Evolutionary conservation across 768 basidiomycete species (phyloP).

Genomic region (Amanita fuliginea): DNA sequence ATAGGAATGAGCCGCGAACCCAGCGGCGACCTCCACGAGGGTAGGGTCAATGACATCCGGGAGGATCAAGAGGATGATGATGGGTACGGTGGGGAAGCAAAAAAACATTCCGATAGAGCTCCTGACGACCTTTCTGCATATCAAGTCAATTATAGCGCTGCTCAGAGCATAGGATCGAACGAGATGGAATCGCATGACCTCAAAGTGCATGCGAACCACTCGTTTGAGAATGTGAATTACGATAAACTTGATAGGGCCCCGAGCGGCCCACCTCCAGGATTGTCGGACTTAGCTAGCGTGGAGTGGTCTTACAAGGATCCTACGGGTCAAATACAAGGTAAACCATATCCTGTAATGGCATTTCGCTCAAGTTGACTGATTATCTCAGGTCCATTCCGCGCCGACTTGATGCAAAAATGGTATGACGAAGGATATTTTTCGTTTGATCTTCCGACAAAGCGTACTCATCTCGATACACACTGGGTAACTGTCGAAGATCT

Average conservation of each 20-base stretch:
- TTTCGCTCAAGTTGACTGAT: not conserved
- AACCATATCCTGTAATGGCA: slow-evolving; percentile 9
- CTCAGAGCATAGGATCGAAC: not conserved
- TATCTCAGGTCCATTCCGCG: slow-evolving; percentile 72
- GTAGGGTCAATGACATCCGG: slow-evolving; percentile 37
- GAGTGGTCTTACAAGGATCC: slow-evolving; percentile 94
- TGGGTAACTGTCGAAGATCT: slow-evolving; percentile 61
- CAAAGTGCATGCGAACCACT: not conserved
- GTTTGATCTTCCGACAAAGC: slow-evolving; percentile 73
- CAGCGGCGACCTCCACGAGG: slow-evolving; percentile 27
- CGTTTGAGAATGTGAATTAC: slow-evolving; percentile 7
- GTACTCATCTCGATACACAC: slow-evolving; percentile 55
- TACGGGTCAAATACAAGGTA: slow-evolving; percentile 86
- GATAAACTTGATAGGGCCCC: slow-evolving; percentile 4
- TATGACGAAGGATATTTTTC: slow-evolving; percentile 84
- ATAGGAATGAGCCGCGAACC: slow-evolving; percentile 25
- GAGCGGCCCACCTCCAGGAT: slow-evolving; percentile 21
- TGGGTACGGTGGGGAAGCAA: slow-evolving; percentile 5
- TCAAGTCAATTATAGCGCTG: not conserved
- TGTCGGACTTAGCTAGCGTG: slow-evolving; percentile 44
- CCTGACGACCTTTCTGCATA: not conserved
- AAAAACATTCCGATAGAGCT: not conserved
- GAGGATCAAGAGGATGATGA: slow-evolving; percentile 43
- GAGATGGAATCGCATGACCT: not conserved
- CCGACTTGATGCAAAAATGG: slow-evolving; percentile 92